Base-by-base conservation (phyloP, 352 stramenopile species). In the Globisporangium nodosum region DNA sequence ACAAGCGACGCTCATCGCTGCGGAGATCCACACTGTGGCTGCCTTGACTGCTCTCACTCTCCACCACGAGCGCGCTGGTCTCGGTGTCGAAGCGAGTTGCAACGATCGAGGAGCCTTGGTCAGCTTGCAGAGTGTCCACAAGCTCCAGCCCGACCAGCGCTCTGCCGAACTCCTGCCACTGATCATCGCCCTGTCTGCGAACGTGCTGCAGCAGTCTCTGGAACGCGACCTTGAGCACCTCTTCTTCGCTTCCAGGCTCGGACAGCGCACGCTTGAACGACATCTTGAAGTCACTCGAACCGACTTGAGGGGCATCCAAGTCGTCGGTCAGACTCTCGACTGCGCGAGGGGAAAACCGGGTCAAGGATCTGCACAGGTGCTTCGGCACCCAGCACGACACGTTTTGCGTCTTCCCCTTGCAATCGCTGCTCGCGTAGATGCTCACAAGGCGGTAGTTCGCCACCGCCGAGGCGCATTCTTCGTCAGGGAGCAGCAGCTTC, bases 321-420 rank as follows among this genome's bases (percentile, higher is more conserved):
- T 46, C 21, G 12, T 43, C 46, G 18, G n/a, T 4, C 18, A 46
- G 12, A 8, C 13, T 16, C 4, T 39, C 51, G 5, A 40, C 18
- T 3, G 37, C 47, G 3, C 33, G 42, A 24, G 63, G 42, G 5
- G n/a, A 24, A 21, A 58, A 60, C 27, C 43, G 37, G 8, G 64
- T 43, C 63, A 88, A 70, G n/a, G 74, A 80, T 39, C 83, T 74
- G 65, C 81, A 91, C 0, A 91, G 63, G 54, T 93, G 80, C 39
- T 88, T 88, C 0, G 83, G 84, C 5, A 85, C 77, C 85, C 85
- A 95, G 31, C 73, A 85, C 2, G 81, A 86, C 3, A 91, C 63
- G 48, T 86, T 82, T 21, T 77, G 74, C 1, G 65, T 65, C 37
- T 65, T 70, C 7, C 70, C 69, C 11, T 64, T 42, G 8, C 63